phyloP scores from a whole-genome alignment of 2,329 filamentous ascomycete genomes.

The Aspergillus amoenus region DNA sequence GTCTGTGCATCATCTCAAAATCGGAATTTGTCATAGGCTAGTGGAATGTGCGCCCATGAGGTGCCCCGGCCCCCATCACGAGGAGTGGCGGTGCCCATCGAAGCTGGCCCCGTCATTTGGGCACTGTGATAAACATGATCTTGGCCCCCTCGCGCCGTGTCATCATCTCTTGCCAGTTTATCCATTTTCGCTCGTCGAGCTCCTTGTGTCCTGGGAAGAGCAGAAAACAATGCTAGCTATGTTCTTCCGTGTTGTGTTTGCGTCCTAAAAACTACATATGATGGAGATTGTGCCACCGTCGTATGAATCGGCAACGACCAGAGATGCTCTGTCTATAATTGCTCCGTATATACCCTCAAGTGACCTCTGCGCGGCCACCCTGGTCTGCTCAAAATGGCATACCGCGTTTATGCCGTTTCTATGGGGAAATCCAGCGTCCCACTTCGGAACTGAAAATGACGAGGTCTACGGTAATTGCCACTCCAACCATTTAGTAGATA shows the following conservation, averaged over 20 bases:
- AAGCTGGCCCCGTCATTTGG: background rate
- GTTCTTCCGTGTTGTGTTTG: background rate
- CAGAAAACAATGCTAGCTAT: background rate
- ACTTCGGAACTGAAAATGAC: conserved; percentile 61
- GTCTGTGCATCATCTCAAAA: background rate
- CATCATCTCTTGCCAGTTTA: background rate
- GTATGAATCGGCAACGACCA: conserved; percentile 57
- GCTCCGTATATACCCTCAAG: conserved; percentile 57
- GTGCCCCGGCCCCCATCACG: conserved; percentile 9
- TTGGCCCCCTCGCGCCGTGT: background rate
- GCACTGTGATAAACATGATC: background rate
- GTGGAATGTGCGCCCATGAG: background rate
- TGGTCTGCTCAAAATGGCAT: conserved; percentile 60
- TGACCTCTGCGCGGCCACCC: conserved; percentile 55
- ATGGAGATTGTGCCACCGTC: conserved; percentile 62
- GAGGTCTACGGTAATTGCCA: conserved; percentile 53
- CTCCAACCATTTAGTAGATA: background rate
- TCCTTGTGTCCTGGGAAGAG: background rate
- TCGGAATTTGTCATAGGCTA: background rate
- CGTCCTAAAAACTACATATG: background rate
- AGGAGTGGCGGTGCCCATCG: conserved; percentile 14
- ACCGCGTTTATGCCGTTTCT: conserved; percentile 58
- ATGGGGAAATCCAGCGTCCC: conserved; percentile 63
- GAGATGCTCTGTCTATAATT: conserved; percentile 57
- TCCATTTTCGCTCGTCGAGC: background rate